Conservation (phyloP, 2,329 filamentous ascomycete species). For the Paecilomyces sp. region DNA sequence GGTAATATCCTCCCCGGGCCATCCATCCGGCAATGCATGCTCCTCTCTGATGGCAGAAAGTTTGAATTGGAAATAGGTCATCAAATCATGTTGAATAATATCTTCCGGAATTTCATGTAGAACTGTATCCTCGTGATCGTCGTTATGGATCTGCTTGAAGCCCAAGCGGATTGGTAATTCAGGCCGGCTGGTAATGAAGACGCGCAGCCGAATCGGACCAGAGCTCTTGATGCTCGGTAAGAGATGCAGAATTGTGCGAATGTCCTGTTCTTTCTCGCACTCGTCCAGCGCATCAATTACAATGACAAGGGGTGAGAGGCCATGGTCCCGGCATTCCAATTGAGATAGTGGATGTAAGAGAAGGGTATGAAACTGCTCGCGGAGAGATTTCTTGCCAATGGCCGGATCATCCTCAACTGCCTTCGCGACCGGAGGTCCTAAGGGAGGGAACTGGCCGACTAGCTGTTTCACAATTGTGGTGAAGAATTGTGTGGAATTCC, state of each 20-base stretch:
- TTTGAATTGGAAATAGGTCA: background rate
- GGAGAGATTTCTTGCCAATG: constrained; percentile 13
- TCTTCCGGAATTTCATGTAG: background rate
- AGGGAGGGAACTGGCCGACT: constrained; percentile 17
- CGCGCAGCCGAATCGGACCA: constrained; percentile 8
- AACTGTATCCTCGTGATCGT: background rate
- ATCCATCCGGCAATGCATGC: background rate
- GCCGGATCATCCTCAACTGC: constrained; percentile 11
- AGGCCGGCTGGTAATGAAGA: constrained; percentile 22
- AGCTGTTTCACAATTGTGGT: constrained; percentile 22
- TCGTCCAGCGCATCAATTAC: constrained; percentile 23
- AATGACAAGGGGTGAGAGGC: constrained; percentile 3
- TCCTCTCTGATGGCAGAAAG: background rate
- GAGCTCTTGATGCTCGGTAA: constrained; percentile 8
- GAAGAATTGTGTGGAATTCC: constrained; percentile 26
- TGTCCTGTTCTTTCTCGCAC: constrained; percentile 14
- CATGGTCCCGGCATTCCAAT: background rate
- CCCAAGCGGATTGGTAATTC: constrained; percentile 17
- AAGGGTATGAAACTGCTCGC: constrained; percentile 18
- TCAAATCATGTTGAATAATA: background rate
- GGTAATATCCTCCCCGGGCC: background rate
- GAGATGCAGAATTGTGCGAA: constrained; percentile 14
- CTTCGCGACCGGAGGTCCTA: constrained; percentile 11
- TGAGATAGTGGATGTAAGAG: constrained; percentile 12
- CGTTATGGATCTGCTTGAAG: constrained; percentile 5